These are phyloP conservation scores for Diaporthe amygdali DNA, from an alignment of 2,329 filamentous ascomycete genomes.

Conservation along the genomic window DNA sequence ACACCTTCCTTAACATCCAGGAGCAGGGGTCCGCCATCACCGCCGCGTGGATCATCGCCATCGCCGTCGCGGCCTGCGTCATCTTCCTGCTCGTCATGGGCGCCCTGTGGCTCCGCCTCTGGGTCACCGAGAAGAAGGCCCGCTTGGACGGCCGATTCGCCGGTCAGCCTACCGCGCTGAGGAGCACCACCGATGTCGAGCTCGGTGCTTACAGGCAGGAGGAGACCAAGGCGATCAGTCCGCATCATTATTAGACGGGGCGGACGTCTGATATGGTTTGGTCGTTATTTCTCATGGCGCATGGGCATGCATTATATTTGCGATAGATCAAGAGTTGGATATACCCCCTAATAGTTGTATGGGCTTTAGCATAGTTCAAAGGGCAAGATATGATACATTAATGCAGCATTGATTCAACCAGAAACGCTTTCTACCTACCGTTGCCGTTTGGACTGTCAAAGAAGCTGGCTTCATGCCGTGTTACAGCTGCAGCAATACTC, in stretches of 20 bases:
- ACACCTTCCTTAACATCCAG: constrained; percentile 74
- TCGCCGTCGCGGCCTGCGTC: constrained; percentile 56
- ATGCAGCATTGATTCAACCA: neutral
- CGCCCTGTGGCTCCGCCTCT: constrained; percentile 55
- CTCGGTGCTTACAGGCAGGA: constrained; percentile 8
- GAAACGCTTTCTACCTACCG: too few species aligned
- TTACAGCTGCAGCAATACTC: neutral
- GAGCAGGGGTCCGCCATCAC: constrained; percentile 58
- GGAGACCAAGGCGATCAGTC: neutral
- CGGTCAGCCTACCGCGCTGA: constrained; percentile 25
- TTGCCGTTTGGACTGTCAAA: too few species aligned
- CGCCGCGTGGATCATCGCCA: constrained; percentile 68
- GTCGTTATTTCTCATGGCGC: neutral
- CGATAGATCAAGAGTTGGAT: neutral
- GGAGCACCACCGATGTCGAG: constrained; percentile 21
- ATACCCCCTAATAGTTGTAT: constrained; percentile 16
- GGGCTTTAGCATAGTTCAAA: neutral
- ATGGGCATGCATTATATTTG: neutral
- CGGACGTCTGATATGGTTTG: neutral
- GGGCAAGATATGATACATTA: neutral
- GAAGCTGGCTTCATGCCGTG: neutral
- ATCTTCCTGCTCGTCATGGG: constrained; percentile 58
- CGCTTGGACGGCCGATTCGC: constrained; percentile 49
- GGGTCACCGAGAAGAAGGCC: constrained; percentile 53
- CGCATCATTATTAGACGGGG: constrained; percentile 10